These are phyloP conservation scores for Stygiomarasmius scandens DNA, from an alignment of 1,284 basidiomycete species.

Conservation along the genomic window DNA sequence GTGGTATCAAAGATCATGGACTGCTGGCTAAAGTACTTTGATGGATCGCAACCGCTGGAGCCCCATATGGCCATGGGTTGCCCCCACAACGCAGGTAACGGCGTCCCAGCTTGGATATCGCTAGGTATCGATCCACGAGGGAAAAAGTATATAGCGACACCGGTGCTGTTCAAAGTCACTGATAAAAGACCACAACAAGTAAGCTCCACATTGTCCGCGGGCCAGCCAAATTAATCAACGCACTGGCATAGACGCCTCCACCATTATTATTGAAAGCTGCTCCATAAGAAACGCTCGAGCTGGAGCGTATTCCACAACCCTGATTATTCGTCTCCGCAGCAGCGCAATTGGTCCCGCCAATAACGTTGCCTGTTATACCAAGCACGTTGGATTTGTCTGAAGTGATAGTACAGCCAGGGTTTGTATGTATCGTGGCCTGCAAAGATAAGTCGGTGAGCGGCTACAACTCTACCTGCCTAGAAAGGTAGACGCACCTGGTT, in stretches of 20 bases:
- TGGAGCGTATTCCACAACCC: slow-evolving; percentile 65
- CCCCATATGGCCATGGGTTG: slow-evolving; percentile 76
- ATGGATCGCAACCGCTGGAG: slow-evolving; percentile 69
- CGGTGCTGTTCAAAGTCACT: slow-evolving; percentile 58
- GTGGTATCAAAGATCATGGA: slow-evolving; percentile 83
- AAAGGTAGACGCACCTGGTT: slow-evolving; percentile 54
- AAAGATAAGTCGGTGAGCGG: too few relatives aligned
- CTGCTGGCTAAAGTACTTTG: slow-evolving; percentile 75
- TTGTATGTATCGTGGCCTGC: slow-evolving; percentile 74
- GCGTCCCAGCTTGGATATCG: slow-evolving; percentile 70
- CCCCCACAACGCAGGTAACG: slow-evolving; percentile 76
- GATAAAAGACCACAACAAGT: slow-evolving; percentile 19
- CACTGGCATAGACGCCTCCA: slow-evolving; percentile 84
- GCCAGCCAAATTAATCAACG: slow-evolving; percentile 29
- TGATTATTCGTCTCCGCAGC: slow-evolving; percentile 66
- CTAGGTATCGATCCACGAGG: slow-evolving; percentile 68
- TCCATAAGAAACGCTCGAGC: slow-evolving; percentile 59
- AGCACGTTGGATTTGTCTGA: slow-evolving; percentile 51
- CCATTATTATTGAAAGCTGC: slow-evolving; percentile 68
- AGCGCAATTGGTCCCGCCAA: slow-evolving; percentile 71
- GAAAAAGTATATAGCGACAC: slow-evolving; percentile 85
- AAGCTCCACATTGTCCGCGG: slow-evolving; percentile 44
- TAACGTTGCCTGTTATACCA: slow-evolving; percentile 60
- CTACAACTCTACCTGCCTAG: too few relatives aligned
- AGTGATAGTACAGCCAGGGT: slow-evolving; percentile 68